These are phyloP conservation scores for Aristolochia californica DNA, from an alignment of 164 flowering plant genomes.

Conservation along the genomic window DNA sequence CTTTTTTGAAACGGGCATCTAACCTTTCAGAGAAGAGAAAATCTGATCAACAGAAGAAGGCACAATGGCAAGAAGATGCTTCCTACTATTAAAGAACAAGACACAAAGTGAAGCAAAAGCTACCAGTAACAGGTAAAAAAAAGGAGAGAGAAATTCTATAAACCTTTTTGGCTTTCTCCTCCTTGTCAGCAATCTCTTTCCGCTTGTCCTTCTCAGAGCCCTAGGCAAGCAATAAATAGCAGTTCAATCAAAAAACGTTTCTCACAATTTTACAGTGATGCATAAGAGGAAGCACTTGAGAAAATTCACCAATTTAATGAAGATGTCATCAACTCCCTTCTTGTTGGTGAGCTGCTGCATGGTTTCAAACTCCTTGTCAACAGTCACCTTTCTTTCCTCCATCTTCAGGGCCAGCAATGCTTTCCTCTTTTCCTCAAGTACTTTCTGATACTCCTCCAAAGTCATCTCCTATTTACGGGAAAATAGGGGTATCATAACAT, in stretches of 20 bases:
- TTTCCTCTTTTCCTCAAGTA: conserved; percentile 84
- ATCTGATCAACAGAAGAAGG: too few species aligned
- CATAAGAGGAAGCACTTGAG: not conserved
- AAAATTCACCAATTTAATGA: conserved; percentile 53
- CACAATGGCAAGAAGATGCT: too few species aligned
- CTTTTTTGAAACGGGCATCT: too few species aligned
- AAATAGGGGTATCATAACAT: too few species aligned
- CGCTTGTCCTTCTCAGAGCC: conserved; percentile 72
- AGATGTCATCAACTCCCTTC: conserved; percentile 64
- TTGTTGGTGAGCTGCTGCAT: conserved; percentile 74
- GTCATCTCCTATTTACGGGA: conserved; percentile 76
- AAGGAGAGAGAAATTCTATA: too few species aligned
- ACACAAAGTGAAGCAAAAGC: too few species aligned
- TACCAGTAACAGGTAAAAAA: too few species aligned
- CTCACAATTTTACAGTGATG: not conserved
- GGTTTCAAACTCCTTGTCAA: conserved; percentile 57
- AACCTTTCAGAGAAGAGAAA: too few species aligned
- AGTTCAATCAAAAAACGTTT: not conserved
- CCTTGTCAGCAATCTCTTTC: conserved; percentile 64
- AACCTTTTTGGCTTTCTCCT: conserved; percentile 72
- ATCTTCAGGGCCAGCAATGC: conserved; percentile 48
- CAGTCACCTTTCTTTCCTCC: conserved; percentile 66
- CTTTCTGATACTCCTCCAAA: conserved; percentile 75
- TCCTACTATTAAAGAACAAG: too few species aligned
- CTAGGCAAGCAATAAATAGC: conserved; percentile 18